Percentiles rank a stretch among this genome's conserved stretches.
phyloP scores from a whole-genome alignment of 805 yeast species.

The Pichia thaimueangensis region DNA sequence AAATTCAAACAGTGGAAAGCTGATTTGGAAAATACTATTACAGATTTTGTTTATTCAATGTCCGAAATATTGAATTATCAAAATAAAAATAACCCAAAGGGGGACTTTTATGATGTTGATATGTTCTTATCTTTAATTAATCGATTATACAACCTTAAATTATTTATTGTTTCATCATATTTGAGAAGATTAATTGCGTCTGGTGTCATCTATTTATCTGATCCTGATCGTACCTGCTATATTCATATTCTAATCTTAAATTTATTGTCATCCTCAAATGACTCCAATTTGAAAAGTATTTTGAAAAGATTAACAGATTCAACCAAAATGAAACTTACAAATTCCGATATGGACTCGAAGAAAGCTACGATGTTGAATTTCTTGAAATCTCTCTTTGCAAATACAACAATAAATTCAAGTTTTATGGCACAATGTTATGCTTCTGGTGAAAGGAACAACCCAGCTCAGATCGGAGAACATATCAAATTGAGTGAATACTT shows the following conservation, averaged over 20 bases:
- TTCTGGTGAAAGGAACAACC: no score
- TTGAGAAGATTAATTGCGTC: conserved; percentile 77
- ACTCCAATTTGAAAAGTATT: conserved; percentile 31
- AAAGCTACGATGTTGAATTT: neutral
- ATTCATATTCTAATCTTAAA: conserved; percentile 52
- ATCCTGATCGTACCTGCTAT: conserved; percentile 42
- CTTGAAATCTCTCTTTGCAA: neutral
- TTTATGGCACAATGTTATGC: no score
- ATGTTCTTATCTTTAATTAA: conserved; percentile 42
- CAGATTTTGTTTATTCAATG: conserved; percentile 28
- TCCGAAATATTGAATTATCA: conserved; percentile 24
- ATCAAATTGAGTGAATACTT: conserved; percentile 2
- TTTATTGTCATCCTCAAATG: conserved; percentile 50
- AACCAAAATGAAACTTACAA: conserved; percentile 18
- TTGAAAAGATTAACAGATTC: conserved; percentile 24
- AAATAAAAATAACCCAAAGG: conserved; percentile 10
- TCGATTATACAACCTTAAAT: conserved; percentile 40
- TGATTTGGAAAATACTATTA: conserved; percentile 28
- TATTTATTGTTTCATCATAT: conserved; percentile 59
- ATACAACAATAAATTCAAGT: no score
- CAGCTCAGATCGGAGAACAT: conserved; percentile 1
- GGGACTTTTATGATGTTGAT: conserved; percentile 17
- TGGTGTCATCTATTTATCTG: conserved; percentile 64
- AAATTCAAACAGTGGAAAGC: conserved; percentile 21
- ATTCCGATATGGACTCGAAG: conserved; percentile 8